A percentile compares a stretch with the other conserved stretches of the same genome.
Conservation (phyloP, 2,329 filamentous ascomycete species). For the Clarireedia sp. region DNA sequence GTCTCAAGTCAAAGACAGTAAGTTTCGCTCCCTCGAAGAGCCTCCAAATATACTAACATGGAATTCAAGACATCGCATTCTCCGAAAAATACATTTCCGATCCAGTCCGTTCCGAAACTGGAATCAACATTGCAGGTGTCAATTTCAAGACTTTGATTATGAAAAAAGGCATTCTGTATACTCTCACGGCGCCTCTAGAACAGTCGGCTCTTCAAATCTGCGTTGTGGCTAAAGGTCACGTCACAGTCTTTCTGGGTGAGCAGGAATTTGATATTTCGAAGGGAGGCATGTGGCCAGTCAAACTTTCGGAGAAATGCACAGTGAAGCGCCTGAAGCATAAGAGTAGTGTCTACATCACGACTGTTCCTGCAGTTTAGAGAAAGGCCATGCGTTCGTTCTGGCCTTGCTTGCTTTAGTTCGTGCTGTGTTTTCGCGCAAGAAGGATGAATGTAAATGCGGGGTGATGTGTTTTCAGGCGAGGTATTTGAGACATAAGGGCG, state of each 20-base stretch:
- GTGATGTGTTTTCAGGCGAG: too few relatives aligned
- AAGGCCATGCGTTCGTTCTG: not conserved
- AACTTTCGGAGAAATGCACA: constrained; percentile 12
- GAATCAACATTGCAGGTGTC: constrained; percentile 12
- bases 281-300: constrained; percentile 19
- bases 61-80: constrained; percentile 18
- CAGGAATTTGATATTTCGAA: constrained; percentile 14
- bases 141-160: constrained; percentile 14
- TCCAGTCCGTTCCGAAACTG: not conserved
- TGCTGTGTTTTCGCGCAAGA: not conserved
- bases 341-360: not conserved
- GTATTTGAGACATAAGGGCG: too few relatives aligned
- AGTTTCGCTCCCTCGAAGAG: not conserved
- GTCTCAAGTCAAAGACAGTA: constrained; percentile 18
- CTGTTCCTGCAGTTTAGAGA: not conserved
- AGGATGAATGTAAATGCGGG: not conserved
- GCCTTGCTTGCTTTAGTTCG: not conserved
- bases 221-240: constrained; percentile 13
- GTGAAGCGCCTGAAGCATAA: not conserved
- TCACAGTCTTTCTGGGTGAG: constrained; percentile 13
- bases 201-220: constrained; percentile 10
- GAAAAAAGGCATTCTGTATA: not conserved
- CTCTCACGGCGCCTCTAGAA: not conserved
- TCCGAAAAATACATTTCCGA: constrained; percentile 15
- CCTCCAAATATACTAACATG: not conserved